These are phyloP conservation scores for Pulveroboletus frians DNA, from an alignment of 768 basidiomycete genomes.

Conservation along the genomic window DNA sequence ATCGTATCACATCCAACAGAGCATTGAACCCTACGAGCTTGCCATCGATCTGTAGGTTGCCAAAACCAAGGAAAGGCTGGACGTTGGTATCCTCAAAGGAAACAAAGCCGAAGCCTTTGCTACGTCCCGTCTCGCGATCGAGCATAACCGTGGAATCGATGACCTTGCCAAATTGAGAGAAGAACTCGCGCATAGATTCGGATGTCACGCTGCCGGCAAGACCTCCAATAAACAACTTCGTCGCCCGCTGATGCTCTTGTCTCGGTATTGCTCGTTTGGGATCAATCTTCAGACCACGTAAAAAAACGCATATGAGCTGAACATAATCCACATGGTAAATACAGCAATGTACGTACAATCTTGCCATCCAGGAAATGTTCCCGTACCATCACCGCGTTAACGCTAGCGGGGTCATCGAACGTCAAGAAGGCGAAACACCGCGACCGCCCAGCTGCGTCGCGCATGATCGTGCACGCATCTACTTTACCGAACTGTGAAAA, in stretches of 20 bases:
- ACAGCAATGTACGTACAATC: slow-evolving; percentile 61
- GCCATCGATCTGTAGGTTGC: slow-evolving; percentile 89
- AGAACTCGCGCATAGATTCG: slow-evolving; percentile 89
- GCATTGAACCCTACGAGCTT: slow-evolving; percentile 66
- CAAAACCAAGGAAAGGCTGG: slow-evolving; percentile 81
- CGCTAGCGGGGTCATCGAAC: slow-evolving; percentile 87
- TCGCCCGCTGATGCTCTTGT: slow-evolving; percentile 89
- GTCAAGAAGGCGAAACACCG: slow-evolving; percentile 98
- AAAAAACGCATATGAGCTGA: slow-evolving; percentile 18
- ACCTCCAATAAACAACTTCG: slow-evolving; percentile 95
- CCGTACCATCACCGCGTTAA: slow-evolving; percentile 92
- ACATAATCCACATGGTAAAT: slow-evolving; percentile 8
- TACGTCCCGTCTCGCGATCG: slow-evolving; percentile 89
- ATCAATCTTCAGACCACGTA: slow-evolving; percentile 67
- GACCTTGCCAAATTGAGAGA: slow-evolving; percentile 91
- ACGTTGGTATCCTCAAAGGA: slow-evolving; percentile 92
- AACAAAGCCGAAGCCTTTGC: slow-evolving; percentile 98
- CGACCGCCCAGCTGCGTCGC: slow-evolving; percentile 90
- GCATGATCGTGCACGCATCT: slow-evolving; percentile 98
- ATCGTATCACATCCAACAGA: not conserved
- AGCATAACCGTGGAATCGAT: slow-evolving; percentile 99
- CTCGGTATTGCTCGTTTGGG: slow-evolving; percentile 99
- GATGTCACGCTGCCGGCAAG: slow-evolving; percentile 89
- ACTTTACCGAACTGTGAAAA: slow-evolving; percentile 96
- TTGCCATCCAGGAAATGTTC: slow-evolving; percentile 97